A percentile compares a stretch with the other conserved stretches of the same genome.
Conservation (phyloP, 2,329 filamentous ascomycete species). For the Orbilia oligospora region DNA sequence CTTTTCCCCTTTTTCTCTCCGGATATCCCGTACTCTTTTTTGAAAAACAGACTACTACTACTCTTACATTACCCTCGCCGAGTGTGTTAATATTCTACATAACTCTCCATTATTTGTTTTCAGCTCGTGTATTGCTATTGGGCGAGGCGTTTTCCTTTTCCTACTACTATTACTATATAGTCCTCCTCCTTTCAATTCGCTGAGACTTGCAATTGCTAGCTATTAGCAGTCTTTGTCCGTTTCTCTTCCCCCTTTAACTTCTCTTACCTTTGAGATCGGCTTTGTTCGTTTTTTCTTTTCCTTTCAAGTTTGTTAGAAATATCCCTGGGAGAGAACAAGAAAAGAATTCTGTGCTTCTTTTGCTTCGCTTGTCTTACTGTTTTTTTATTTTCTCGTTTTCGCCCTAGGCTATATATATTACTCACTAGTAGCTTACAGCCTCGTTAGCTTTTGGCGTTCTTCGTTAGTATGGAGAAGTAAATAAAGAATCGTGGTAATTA, state of each 20-base stretch:
- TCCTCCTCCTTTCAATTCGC: conserved; percentile 6
- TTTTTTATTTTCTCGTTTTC: conserved; percentile 34
- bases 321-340: conserved; percentile 33
- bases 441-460: conserved; percentile 8
- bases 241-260: background rate
- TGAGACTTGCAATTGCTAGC: conserved; percentile 13
- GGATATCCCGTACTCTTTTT: conserved; percentile 20
- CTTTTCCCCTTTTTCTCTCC: background rate
- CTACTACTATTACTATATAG: conserved; percentile 1
- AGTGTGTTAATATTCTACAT: conserved; percentile 53
- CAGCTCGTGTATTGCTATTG: conserved; percentile 37
- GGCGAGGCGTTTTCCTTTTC: conserved; percentile 50
- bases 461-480: conserved; percentile 9
- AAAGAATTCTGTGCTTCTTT: conserved; percentile 28
- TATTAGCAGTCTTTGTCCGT: conserved; percentile 11
- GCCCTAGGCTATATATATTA: conserved; percentile 15
- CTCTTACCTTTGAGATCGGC: conserved; percentile 2
- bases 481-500: conserved; percentile 24
- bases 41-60: background rate
- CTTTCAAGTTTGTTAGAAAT: conserved; percentile 11
- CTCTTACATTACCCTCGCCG: conserved; percentile 25
- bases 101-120: conserved; percentile 29
- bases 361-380: conserved; percentile 25
- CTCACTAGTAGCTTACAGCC: conserved; percentile 1
- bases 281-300: background rate